These are phyloP conservation scores for Panellus pusillus DNA, from an alignment of 768 basidiomycete genomes.

Conservation along the genomic window DNA sequence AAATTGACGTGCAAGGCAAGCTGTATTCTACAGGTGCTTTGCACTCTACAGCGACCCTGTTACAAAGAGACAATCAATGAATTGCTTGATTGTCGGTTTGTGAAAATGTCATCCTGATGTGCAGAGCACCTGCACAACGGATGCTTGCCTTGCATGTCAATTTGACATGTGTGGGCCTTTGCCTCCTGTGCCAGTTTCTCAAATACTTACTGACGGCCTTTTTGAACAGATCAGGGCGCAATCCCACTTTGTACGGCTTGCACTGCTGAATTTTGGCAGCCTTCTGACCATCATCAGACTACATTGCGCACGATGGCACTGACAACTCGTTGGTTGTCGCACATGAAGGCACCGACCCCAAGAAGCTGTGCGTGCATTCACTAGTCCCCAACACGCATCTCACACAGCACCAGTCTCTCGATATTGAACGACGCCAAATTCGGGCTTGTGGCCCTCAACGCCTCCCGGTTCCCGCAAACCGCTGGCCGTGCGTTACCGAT, in stretches of 20 bases:
- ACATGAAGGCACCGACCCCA: constrained; percentile 10
- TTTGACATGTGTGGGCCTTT: too few relatives aligned
- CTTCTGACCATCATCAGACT: background rate
- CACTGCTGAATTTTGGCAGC: too few relatives aligned
- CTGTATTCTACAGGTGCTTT: too few relatives aligned
- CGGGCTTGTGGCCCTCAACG: background rate
- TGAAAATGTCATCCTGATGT: too few relatives aligned
- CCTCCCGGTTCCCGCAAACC: background rate
- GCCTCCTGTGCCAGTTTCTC: too few relatives aligned
- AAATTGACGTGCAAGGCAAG: too few relatives aligned
- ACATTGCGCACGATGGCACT: constrained; percentile 6
- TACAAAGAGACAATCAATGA: too few relatives aligned
- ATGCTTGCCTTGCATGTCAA: too few relatives aligned
- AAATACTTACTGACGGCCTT: too few relatives aligned
- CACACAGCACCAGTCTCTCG: background rate
- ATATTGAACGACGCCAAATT: constrained; percentile 11
- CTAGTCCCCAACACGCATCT: background rate
- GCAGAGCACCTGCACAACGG: too few relatives aligned
- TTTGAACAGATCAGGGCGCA: constrained; percentile 27
- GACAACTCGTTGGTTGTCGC: constrained; percentile 11
- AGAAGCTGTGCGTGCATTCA: background rate
- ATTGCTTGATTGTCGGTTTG: too few relatives aligned
- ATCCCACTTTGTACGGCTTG: constrained; percentile 29
- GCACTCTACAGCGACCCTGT: too few relatives aligned
- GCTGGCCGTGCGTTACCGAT: background rate